Evolutionary conservation across 805 yeast species (phyloP).

Genomic region (Ogataea populi-albae): DNA sequence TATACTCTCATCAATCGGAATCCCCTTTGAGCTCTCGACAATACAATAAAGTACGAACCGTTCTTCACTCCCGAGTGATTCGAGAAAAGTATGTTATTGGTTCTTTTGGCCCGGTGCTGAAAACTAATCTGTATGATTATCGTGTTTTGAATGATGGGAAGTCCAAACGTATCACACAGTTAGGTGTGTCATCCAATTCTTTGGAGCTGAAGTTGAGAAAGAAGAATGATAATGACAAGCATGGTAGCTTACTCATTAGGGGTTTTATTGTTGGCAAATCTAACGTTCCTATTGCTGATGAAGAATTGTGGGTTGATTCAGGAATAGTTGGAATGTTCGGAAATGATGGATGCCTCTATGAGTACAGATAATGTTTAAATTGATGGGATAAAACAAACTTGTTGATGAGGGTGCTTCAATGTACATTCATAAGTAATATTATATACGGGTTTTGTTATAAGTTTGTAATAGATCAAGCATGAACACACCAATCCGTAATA

Average conservation of each 20-base stretch:
- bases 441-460: too few relatives aligned
- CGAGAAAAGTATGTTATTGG: constrained; percentile 45
- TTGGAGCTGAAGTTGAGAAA: constrained; percentile 55
- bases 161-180: constrained; percentile 25
- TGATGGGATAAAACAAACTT: too few relatives aligned
- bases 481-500: too few relatives aligned
- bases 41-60: constrained; percentile 41
- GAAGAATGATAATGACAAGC: constrained; percentile 33
- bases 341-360: constrained; percentile 68
- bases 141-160: constrained; percentile 40
- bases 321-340: constrained; percentile 61
- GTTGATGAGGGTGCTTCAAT: too few relatives aligned
- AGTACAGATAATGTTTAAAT: constrained; percentile 12
- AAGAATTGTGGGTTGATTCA: constrained; percentile 49
- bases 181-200: constrained; percentile 60
- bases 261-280: constrained; percentile 65
- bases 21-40: constrained; percentile 17
- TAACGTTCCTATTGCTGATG: constrained; percentile 29
- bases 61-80: constrained; percentile 49
- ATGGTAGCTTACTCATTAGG: constrained; percentile 54
- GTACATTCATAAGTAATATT: too few relatives aligned
- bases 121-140: constrained; percentile 61
- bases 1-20: constrained; percentile 34
- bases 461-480: too few relatives aligned
- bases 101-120: constrained; percentile 55